Evolutionary conservation across 129 eudicot genomes (phyloP).

Genomic region (Artemisia tridentata): DNA sequence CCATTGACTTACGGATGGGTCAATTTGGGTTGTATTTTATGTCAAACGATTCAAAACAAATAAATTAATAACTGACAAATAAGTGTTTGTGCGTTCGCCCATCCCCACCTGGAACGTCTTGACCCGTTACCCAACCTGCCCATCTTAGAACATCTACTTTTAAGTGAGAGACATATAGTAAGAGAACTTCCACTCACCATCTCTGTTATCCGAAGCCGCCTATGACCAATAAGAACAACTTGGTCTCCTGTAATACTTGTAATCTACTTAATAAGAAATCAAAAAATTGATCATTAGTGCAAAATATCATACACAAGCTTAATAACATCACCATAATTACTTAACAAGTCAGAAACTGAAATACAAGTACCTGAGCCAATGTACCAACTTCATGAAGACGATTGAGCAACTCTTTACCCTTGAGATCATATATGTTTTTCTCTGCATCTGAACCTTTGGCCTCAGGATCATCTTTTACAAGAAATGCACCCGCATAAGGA

Average conservation of each 20-base stretch:
- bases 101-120: neutral
- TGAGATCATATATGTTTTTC: conserved; percentile 69
- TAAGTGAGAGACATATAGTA: conserved; percentile 8
- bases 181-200: conserved; percentile 55
- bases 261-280: conserved; percentile 44
- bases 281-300: conserved; percentile 20
- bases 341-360: neutral
- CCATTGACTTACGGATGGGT: too few relatives aligned
- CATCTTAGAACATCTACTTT: conserved; percentile 3
- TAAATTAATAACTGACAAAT: neutral
- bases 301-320: conserved; percentile 2
- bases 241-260: conserved; percentile 85
- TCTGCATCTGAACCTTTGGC: conserved; percentile 59
- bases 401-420: conserved; percentile 78
- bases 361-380: conserved; percentile 77
- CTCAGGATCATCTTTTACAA: conserved; percentile 86
- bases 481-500: conserved; percentile 96
- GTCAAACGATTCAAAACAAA: too few relatives aligned
- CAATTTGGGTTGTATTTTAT: too few relatives aligned
- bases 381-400: conserved; percentile 99
- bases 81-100: neutral
- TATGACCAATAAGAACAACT: conserved; percentile 89
- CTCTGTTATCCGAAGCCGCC: conserved; percentile 93
- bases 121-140: neutral
- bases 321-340: neutral